phyloP scores from a whole-genome alignment of 164 flowering plant species.

The Chloranthus sessilifolius region DNA sequence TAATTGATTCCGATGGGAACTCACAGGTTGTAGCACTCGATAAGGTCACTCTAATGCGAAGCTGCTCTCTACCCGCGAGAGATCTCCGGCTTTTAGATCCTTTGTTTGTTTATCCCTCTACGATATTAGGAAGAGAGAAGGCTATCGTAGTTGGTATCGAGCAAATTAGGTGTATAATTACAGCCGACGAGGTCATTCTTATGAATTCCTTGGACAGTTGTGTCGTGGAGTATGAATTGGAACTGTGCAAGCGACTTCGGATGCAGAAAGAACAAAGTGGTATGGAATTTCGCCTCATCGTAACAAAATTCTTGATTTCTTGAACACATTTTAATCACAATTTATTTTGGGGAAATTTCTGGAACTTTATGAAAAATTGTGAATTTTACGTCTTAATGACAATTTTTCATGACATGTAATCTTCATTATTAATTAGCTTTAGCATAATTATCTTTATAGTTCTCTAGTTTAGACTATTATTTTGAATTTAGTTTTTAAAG shows the following conservation, averaged over 20 bases:
- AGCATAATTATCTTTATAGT: no score
- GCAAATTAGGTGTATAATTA: conserved; percentile 89
- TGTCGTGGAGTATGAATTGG: conserved; percentile 69
- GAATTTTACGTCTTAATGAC: no score
- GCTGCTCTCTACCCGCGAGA: conserved; percentile 82
- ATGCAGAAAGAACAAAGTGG: conserved; percentile 58
- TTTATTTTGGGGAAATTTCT: no score
- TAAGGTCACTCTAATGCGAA: conserved; percentile 74
- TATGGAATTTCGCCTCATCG: no score
- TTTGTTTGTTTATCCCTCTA: conserved; percentile 82
- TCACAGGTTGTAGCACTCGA: conserved; percentile 66
- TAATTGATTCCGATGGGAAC: conserved; percentile 64
- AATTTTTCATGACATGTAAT: no score
- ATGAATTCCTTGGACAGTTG: conserved; percentile 84
- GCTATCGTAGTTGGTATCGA: conserved; percentile 94
- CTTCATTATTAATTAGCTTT: no score
- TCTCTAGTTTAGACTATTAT: no score
- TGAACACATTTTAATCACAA: no score
- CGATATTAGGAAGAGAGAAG: conserved; percentile 84
- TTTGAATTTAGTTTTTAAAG: no score
- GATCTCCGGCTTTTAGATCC: conserved; percentile 96
- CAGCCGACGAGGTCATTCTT: conserved; percentile 83
- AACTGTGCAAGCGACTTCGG: conserved; percentile 77
- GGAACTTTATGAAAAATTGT: no score
- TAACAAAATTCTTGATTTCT: no score